These are phyloP conservation scores for Drechmeria coniospora DNA, from an alignment of 2,329 filamentous ascomycete genomes.

Conservation along the genomic window DNA sequence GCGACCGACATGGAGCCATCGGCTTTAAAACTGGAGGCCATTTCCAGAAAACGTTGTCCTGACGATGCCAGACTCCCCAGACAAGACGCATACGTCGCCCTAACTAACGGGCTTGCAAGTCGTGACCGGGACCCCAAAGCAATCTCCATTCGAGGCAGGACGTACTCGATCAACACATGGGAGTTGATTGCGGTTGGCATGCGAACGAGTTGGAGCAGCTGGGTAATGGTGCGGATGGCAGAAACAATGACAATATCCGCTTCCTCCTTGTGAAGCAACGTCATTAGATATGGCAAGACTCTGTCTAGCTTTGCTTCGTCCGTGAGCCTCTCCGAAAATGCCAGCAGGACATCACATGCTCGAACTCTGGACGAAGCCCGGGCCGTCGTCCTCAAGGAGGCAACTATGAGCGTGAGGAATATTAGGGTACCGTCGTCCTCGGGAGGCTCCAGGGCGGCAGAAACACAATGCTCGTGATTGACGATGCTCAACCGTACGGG, in stretches of 20 bases:
- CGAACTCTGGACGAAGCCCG: conserved; percentile 75
- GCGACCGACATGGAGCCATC: conserved; percentile 66
- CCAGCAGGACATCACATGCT: conserved; percentile 80
- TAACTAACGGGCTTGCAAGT: conserved; percentile 50
- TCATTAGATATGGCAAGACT: conserved; percentile 78
- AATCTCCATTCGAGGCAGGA: conserved; percentile 46
- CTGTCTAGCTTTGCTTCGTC: conserved; percentile 94
- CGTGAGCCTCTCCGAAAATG: conserved; percentile 78
- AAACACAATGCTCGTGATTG: conserved; percentile 60
- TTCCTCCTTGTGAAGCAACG: conserved; percentile 58
- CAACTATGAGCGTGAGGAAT: conserved; percentile 77
- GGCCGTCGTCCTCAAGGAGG: conserved; percentile 77
- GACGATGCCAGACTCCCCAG: conserved; percentile 78
- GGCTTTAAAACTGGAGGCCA: conserved; percentile 74
- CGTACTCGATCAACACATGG: conserved; percentile 53
- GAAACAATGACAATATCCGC: conserved; percentile 74
- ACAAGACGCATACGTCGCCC: conserved; percentile 86
- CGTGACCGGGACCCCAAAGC: conserved; percentile 29
- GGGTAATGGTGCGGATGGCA: conserved; percentile 73
- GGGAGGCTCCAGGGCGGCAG: conserved; percentile 42
- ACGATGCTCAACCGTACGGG: conserved; percentile 78
- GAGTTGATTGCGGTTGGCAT: conserved; percentile 71
- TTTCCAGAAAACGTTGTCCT: conserved; percentile 71
- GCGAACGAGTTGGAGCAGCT: conserved; percentile 72
- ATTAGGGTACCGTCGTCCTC: conserved; percentile 83